Conservation (phyloP, 2,329 filamentous ascomycete species). For the Pseudogymnoascus sp. region DNA sequence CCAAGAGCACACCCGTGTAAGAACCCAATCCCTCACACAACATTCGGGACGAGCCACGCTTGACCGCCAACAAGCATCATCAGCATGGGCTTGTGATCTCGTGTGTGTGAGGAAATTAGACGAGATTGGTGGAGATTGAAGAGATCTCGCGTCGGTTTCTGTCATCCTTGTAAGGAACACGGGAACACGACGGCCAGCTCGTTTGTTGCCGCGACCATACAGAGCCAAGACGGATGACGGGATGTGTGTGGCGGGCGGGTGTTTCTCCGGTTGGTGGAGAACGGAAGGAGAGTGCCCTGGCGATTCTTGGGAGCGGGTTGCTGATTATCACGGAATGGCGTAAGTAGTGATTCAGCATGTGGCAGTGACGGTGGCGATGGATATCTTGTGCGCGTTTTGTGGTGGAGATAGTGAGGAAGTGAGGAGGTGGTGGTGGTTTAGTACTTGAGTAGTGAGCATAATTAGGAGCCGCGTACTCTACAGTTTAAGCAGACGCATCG, state of each 20-base stretch:
- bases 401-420: neutral
- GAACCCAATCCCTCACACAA: neutral
- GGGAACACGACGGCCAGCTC: neutral
- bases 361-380: neutral
- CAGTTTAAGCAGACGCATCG: neutral
- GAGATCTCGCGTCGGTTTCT: neutral
- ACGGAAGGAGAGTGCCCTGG: neutral
- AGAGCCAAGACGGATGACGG: neutral
- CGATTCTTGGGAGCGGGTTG: too few species aligned
- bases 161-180: neutral
- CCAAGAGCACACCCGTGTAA: too few species aligned
- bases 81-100: neutral
- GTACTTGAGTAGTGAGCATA: neutral
- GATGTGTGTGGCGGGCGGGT: neutral
- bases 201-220: neutral
- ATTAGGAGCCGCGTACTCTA: neutral
- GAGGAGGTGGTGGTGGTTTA: neutral
- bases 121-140: constrained; percentile 1
- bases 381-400: neutral
- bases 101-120: neutral
- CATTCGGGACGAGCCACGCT: neutral
- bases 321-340: too few species aligned
- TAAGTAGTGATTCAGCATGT: neutral
- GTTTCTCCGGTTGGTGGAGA: constrained; percentile 1
- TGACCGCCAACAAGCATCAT: neutral